Percentiles rank a stretch among this genome's conserved stretches.
Evolutionary conservation across 495 filamentous ascomycete genomes (phyloP).

Genomic region (Talaromyces stipitatus): DNA sequence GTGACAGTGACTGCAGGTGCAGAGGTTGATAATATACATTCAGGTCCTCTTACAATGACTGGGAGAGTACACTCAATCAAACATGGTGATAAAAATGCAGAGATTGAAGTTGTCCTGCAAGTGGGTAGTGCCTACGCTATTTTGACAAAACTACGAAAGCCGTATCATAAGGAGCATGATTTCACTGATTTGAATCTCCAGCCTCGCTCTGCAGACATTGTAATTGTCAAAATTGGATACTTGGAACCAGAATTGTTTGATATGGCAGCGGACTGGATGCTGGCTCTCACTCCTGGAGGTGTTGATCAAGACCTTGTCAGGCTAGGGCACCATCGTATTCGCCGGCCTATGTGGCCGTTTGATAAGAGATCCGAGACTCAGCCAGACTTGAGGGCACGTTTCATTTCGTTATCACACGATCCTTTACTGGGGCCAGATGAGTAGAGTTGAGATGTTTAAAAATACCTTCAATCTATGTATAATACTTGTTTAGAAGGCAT

Average conservation of each 20-base stretch:
- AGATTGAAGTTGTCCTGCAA: conserved; percentile 43
- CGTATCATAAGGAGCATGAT: conserved; percentile 49
- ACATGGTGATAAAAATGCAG: conserved; percentile 42
- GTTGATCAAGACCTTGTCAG: conserved; percentile 47
- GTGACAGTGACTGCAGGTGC: conserved; percentile 50
- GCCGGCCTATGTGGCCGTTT: conserved; percentile 50
- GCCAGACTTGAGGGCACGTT: conserved; percentile 30
- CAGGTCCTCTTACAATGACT: conserved; percentile 45
- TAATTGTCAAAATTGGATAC: conserved; percentile 55
- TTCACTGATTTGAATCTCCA: conserved; percentile 42
- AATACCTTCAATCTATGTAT: not conserved
- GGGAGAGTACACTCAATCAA: conserved; percentile 46
- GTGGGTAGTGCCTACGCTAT: conserved; percentile 48
- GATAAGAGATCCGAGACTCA: conserved; percentile 27
- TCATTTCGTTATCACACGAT: conserved; percentile 38
- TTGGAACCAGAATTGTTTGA: conserved; percentile 49
- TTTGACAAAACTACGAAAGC: conserved; percentile 48
- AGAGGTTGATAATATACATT: conserved; percentile 44
- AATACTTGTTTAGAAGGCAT: too few species aligned
- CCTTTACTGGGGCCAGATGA: conserved; percentile 13
- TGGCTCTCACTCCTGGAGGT: conserved; percentile 46
- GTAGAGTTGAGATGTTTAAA: not conserved
- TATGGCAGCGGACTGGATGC: conserved; percentile 50
- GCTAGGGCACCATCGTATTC: conserved; percentile 41
- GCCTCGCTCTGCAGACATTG: conserved; percentile 41